Conservation (phyloP, 176 grass and related monocot genomes). For the Bolboschoenus planiculmis region DNA sequence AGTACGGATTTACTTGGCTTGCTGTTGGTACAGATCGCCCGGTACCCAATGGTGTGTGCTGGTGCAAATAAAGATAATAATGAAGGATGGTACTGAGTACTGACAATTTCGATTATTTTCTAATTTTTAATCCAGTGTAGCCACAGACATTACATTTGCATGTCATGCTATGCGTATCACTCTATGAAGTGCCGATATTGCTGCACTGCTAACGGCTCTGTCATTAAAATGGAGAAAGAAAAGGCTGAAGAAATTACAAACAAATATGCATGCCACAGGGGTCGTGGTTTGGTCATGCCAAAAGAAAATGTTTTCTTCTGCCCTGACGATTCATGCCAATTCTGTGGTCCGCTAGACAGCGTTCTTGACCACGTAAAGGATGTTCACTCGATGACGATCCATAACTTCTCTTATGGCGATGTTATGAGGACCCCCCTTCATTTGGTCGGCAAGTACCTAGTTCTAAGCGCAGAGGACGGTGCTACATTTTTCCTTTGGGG, state of each 20-base stretch:
- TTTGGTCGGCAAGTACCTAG: neutral
- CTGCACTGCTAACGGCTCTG: neutral
- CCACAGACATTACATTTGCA: neutral
- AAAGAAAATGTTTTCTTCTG: neutral
- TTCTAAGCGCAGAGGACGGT: neutral
- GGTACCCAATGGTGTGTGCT: too few species aligned
- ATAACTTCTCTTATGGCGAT: neutral
- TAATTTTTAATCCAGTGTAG: neutral
- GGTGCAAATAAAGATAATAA: too few species aligned
- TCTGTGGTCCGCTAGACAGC: neutral
- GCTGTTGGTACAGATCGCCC: too few species aligned
- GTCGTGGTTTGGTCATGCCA: neutral
- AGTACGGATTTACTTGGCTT: too few species aligned
- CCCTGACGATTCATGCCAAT: neutral
- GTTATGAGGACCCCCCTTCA: neutral
- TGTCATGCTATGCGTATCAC: neutral
- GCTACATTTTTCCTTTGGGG: neutral
- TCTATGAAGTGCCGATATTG: neutral
- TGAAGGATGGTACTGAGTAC: neutral
- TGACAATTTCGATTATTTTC: neutral
- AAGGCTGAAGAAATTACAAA: neutral
- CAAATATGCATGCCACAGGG: neutral
- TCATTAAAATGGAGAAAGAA: neutral
- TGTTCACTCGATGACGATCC: neutral
- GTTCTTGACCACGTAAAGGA: neutral